Evolutionary conservation across 108 stramenopile genomes (phyloP).

Genomic region (Cyclostephanos invisitatus): DNA sequence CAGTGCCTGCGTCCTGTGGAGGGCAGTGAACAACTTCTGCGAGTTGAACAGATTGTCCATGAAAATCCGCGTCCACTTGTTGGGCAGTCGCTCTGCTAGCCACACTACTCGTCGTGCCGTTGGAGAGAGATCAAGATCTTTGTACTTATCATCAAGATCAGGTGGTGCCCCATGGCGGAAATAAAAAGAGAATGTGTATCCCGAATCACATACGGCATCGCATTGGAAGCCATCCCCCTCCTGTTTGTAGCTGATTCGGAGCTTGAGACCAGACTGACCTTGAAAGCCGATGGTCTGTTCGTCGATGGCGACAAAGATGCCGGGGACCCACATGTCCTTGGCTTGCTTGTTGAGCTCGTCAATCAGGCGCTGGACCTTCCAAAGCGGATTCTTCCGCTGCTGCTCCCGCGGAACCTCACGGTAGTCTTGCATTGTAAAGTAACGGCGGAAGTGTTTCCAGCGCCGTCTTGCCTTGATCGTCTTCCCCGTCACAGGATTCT

Average conservation of each 20-base stretch:
- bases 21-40: constrained; percentile 6
- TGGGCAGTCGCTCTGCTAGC: constrained; percentile 4
- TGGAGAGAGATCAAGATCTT: constrained; percentile 7
- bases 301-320: constrained; percentile 22
- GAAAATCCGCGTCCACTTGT: constrained; percentile 19
- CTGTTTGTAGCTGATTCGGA: constrained; percentile 25
- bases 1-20: background rate
- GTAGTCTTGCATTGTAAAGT: constrained; percentile 10
- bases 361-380: background rate
- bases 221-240: constrained; percentile 41
- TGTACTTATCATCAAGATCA: background rate
- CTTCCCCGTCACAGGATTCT: background rate
- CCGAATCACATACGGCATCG: constrained; percentile 6
- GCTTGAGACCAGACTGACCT: constrained; percentile 13
- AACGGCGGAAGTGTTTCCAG: constrained; percentile 4
- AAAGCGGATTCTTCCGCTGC: constrained; percentile 2
- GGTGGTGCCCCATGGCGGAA: constrained; percentile 16
- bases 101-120: constrained; percentile 14
- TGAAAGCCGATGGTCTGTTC: constrained; percentile 38
- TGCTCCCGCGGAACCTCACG: background rate
- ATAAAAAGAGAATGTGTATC: constrained; percentile 1
- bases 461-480: background rate
- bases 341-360: constrained; percentile 4
- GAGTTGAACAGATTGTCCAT: constrained; percentile 28
- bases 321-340: constrained; percentile 15